Evolutionary conservation across 2,329 filamentous ascomycete species (phyloP), one percentile per base, ranked within the genome.

Genomic region (Fusarium devonianum): DNA sequence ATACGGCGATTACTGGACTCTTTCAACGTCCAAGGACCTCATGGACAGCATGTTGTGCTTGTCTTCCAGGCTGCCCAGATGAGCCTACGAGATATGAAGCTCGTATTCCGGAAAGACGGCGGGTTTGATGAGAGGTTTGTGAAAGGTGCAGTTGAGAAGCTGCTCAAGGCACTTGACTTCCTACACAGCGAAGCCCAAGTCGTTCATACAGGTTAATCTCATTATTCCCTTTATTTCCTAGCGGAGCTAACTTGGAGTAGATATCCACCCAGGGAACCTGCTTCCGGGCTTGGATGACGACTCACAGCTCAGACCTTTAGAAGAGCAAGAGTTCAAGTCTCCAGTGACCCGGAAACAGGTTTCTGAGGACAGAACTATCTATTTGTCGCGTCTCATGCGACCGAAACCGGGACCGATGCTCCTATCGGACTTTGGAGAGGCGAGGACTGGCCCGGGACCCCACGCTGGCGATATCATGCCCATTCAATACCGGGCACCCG

Each of bases 161-260:
- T 72, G 12, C 60, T 72, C n/a, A 45, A 67, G 14, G 68, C 65
- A 3, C 61, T 74, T 28, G 66, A 72, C 16, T 73, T 71, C 30
- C 49, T 73, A 3, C 71, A 74, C 13, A 59, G 43, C 1, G 65
- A 75, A 36, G 69, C 59, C 0, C 35, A 67, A 8, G 33, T 62
- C 2, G 61, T 68, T 0, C 69, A 74, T 36, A 71, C 67, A 40
- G 69, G 70, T 71, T 62, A 1, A 57, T 50, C 3, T 8, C 7
- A 5, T 11, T 9, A 9, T 3, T 4, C 1, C 11, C 13, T 13
- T 7, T 2, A 10, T 7, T 12, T 3, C 11, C 11, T 3, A 23
- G n/a, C n/a, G n/a, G n/a, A 32, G 14, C 26, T 49, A 3, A 56
- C 16, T 9, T 11, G 10, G 2, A 13, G 17, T 2, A 68, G 65